Evolutionary conservation across 106 monocot species (phyloP), one percentile per base, ranked within the genome.

Genomic region (Alisma plantagoaquatica): DNA sequence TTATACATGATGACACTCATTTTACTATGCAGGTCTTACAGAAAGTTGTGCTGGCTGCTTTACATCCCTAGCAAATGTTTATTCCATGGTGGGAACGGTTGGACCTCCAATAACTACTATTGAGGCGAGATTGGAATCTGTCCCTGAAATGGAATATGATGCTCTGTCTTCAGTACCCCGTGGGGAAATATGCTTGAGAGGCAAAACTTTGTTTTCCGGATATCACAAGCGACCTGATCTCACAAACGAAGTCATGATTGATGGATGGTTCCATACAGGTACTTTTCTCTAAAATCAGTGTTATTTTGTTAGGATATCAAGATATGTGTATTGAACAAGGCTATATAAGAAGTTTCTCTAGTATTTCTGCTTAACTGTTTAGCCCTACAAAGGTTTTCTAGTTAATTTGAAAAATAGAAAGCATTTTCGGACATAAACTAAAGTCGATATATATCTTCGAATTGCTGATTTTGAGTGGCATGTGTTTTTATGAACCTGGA

Each of bases 241-340:
- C 45, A 89, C 80, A 0, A 42, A 67, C 43, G 78, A 81, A 46
- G 96, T 81, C 16, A 33, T 84, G 19, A 48, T 71, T 9, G 80
- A 85, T 65, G 88, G 88, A 15, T 96, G 88, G 94, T 89, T 96
- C 57, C 94, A 96, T 47, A 96, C 94, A 41, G 94, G 94, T 89
- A 56, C 2, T 38, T 6, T 14, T 23, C 4, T 41, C 4, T 49
- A 31, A 38, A 14, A 38, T 38, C 35, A 38, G 9, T 38, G 35
- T 38, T 14, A 38, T 38, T 38, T 38, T 38, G 35, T 38, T 38
- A 7, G 6, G 35, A 38, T 14, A 38, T 38, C 35, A 38, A n/a
- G n/a, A n/a, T n/a, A n/a, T n/a, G n/a, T n/a, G n/a, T 38, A 38
- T 38, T 38, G 9, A 7, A 7, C 9, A 38, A 6, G 35, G 14